Base-by-base conservation (phyloP, 208 protist species). In the Spongospora subterranea region DNA sequence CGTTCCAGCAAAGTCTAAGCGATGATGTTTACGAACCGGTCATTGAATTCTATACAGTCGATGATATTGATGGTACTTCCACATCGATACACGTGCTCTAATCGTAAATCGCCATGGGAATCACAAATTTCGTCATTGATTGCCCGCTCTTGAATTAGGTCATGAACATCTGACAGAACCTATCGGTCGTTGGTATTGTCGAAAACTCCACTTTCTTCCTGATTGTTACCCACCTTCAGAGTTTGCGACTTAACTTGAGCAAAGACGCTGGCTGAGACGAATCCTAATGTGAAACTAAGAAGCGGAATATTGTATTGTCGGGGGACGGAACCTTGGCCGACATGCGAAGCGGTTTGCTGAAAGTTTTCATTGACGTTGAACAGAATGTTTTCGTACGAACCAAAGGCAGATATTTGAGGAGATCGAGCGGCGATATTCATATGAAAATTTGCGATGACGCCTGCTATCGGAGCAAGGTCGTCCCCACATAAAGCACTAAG, bases 321-420 rank as follows among this genome's bases (percentile, higher is more conserved):
- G n/a, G n/a, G n/a, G n/a, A n/a, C n/a, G n/a, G n/a, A 39, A 35
- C 71, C 71, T 6, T 6, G n/a, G 6, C n/a, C 13, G 71, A 82
- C 71, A 82, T 82, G 71, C 13, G 6, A 6, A 20, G 71, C 6
- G 35, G 71, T 82, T 43, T 82, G 71, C 6, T 6, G 17, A 35
- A 82, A 82, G n/a, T 82, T 82, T n/a, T 82, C 71, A 6, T 20
- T 39, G 17, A 82, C 40, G n/a, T 82, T 82, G 71, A 39, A 82
- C 6, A n/a, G 13, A 13, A 82, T 43, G 71, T 39, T 6, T 20
- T 82, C 71, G 71, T 82, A 82, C 35, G 71, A 35, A 6, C 71
- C 71, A n/a, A 82, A 82, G 6, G 6, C 13, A n/a, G 71, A 35
- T 40, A 82, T 82, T 43, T 35, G 17, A 6, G n/a, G 71, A 13